Evolutionary conservation across 2,329 filamentous ascomycete genomes (phyloP).

Genomic region (Ophiostoma novo-ulmi): DNA sequence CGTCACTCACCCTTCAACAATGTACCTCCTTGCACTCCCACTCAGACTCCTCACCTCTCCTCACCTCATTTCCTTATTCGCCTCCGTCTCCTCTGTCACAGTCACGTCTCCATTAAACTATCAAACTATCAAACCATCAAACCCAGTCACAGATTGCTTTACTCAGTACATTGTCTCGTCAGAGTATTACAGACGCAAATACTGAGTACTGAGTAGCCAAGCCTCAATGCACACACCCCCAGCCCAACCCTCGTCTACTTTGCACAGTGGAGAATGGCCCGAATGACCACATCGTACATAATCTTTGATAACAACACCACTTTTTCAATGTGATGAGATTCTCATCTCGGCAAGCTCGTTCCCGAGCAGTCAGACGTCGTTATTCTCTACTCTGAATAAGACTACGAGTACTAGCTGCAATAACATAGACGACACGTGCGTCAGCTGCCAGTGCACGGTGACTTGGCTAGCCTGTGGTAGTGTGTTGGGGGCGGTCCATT

Average conservation of each 20-base stretch:
- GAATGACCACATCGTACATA: slow-evolving; percentile 4
- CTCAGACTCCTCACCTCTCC: neutral
- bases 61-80: neutral
- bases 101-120: too few species aligned
- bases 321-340: neutral
- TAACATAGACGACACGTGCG: neutral
- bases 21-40: neutral
- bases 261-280: neutral
- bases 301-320: neutral
- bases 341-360: neutral
- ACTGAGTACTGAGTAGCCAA: neutral
- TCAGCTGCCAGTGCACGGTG: neutral
- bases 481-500: neutral
- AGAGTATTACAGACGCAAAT: neutral
- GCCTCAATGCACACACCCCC: neutral
- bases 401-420: neutral
- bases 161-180: too few species aligned
- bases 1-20: neutral
- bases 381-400: too few species aligned
- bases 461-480: too few species aligned
- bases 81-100: neutral
- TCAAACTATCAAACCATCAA: too few species aligned
- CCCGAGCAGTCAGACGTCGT: neutral
- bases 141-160: too few species aligned
- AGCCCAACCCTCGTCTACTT: neutral